These are phyloP conservation scores for Mycena albidolilacea DNA, from an alignment of 768 basidiomycete species.

Conservation along the genomic window DNA sequence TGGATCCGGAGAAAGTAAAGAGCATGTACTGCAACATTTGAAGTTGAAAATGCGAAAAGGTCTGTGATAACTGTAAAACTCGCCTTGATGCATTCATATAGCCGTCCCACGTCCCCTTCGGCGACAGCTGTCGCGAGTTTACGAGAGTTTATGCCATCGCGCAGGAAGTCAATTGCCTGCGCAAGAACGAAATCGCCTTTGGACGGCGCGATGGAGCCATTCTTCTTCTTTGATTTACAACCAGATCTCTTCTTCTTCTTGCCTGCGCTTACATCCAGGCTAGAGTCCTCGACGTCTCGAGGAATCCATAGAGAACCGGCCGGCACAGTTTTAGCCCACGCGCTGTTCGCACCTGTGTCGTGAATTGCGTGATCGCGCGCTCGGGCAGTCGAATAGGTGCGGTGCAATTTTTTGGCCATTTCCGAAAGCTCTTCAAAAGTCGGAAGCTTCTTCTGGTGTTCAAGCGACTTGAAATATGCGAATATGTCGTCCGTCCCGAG, in stretches of 20 bases:
- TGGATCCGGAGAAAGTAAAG: constrained; percentile 53
- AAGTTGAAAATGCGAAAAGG: too few relatives aligned
- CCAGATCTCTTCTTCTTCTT: too few relatives aligned
- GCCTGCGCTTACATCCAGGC: too few relatives aligned
- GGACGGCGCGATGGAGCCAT: background rate
- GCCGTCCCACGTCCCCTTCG: constrained; percentile 51
- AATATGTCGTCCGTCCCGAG: constrained; percentile 15
- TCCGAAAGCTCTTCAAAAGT: constrained; percentile 5
- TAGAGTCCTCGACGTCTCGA: background rate
- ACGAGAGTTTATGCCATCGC: constrained; percentile 44
- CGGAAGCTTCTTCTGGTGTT: background rate
- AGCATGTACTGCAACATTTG: constrained; percentile 50
- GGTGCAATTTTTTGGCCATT: background rate
- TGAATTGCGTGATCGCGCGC: constrained; percentile 15
- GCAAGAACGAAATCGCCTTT: constrained; percentile 45
- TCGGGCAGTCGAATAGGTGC: constrained; percentile 11
- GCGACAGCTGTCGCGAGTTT: constrained; percentile 47
- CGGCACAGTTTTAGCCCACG: constrained; percentile 4
- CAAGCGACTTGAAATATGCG: background rate
- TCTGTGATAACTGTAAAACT: background rate
- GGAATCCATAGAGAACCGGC: background rate
- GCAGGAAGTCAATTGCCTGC: constrained; percentile 44
- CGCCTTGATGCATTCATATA: constrained; percentile 52
- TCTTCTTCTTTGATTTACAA: background rate
- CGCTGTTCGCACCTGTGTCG: background rate